Base-by-base conservation (phyloP, 2,329 filamentous ascomycete species). In the Sporothrix luriei region DNA sequence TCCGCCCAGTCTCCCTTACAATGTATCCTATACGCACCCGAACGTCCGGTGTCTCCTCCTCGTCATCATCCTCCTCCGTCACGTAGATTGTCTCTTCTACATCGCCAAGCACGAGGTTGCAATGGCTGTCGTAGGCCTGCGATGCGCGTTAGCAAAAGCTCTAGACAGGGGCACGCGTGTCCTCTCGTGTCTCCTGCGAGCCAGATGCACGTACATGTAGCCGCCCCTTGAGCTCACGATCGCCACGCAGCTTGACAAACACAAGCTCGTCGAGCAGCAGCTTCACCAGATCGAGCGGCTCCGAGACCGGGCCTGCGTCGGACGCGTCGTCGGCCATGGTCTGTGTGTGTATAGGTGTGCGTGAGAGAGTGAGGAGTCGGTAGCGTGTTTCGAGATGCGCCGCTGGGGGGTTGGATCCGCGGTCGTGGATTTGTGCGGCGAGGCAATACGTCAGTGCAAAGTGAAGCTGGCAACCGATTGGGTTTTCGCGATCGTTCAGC, bases 71-170 rank as follows among this genome's bases (percentile, higher is more conserved):
- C 16, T 97, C 94, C 71, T 97, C 94, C 4, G 97, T 90, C 46
- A 94, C 85, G 78, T 97, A 99, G 74, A 99, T 93, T 7, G 94
- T 98, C 84, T 99, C 95, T 78, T 97, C 93, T 4, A 98, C 95
- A 74, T 99, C 95, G 68, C 95, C 94, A 6, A 99, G 85, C 6
- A 99, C 93, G 57, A 99, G 82, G 78, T 99, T 99, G 86, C 96
- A 99, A 80, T 99, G 95, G 77, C 93, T 97, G 78, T 99, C 95
- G 79, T 99, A 99, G 69, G 95, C 95, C 95, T 99, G 67, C 13
- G 10, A 4, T 19, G 54, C 24, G 10, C 19, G 52, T 57, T 40
- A 73, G 73, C 38, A 68, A 49, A 49, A 16, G 40, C 33, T 21
- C 11, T 2, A 9, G 48, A 9, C 9, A 2, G 48, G 21, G 33